A percentile compares a stretch with the other conserved stretches of the same genome.
Evolutionary conservation across 108 stramenopile species (phyloP).

Genomic region (Nitzschia palea): DNA sequence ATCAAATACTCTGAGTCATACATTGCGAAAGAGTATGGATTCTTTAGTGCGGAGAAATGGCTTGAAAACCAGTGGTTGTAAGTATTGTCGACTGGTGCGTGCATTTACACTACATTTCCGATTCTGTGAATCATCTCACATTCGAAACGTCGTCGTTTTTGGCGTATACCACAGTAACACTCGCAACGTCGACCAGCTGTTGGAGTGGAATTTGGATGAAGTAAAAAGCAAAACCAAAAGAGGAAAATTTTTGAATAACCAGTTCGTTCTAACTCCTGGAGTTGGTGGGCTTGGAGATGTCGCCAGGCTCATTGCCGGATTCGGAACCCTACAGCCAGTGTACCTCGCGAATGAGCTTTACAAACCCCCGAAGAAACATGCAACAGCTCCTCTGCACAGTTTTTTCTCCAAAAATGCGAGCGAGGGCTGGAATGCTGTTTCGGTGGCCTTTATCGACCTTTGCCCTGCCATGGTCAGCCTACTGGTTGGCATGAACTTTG

Average conservation of each 20-base stretch:
- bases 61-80: conserved; percentile 51
- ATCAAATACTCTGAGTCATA: conserved; percentile 24
- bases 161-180: conserved; percentile 50
- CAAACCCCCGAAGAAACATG: conserved; percentile 36
- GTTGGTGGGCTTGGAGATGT: conserved; percentile 39
- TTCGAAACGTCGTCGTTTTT: too few relatives aligned
- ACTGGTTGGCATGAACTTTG: conserved; percentile 50
- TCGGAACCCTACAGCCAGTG: conserved; percentile 40
- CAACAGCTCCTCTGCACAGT: conserved; percentile 33
- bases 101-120: not conserved
- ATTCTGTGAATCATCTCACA: not conserved
- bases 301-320: conserved; percentile 31
- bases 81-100: conserved; percentile 1
- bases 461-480: conserved; percentile 43
- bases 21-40: conserved; percentile 36
- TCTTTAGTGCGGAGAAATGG: conserved; percentile 27
- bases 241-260: conserved; percentile 41
- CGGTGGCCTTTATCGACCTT: conserved; percentile 50
- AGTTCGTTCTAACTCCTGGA: conserved; percentile 53
- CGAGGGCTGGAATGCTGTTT: conserved; percentile 49
- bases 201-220: conserved; percentile 47
- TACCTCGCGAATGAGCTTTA: conserved; percentile 43
- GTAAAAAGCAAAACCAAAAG: conserved; percentile 26
- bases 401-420: conserved; percentile 41
- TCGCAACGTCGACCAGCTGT: conserved; percentile 31